Evolutionary conservation across 2,329 filamentous ascomycete species (phyloP).

Genomic region (Trichoderma sp.): DNA sequence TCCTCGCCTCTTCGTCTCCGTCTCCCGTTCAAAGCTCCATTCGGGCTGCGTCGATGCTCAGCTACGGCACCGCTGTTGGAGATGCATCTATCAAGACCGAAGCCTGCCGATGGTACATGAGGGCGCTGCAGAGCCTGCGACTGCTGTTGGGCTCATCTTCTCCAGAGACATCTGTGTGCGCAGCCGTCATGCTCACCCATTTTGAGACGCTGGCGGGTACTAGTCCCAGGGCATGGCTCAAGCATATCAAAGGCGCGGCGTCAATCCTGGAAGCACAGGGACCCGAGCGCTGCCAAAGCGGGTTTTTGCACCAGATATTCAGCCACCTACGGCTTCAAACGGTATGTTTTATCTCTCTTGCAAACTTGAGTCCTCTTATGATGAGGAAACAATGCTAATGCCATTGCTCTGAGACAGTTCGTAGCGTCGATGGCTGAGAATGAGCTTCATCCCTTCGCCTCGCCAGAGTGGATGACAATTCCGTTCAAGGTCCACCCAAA

Average conservation of each 20-base stretch:
- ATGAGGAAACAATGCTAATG: background rate
- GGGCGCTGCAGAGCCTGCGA: constrained; percentile 10
- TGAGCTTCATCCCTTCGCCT: constrained; percentile 37
- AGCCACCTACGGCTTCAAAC: constrained; percentile 23
- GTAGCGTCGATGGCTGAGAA: constrained; percentile 23
- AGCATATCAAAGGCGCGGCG: constrained; percentile 20
- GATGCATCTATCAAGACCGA: constrained; percentile 18
- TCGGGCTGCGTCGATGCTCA: constrained; percentile 22
- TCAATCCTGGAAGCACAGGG: constrained; percentile 20
- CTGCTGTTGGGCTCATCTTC: background rate
- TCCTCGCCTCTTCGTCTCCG: background rate
- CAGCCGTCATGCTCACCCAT: constrained; percentile 25
- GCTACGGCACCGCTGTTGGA: constrained; percentile 7
- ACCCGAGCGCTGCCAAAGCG: constrained; percentile 15
- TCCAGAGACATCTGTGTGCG: constrained; percentile 18
- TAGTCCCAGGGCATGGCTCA: constrained; percentile 17
- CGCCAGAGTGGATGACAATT: constrained; percentile 46
- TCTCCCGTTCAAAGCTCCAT: constrained; percentile 15
- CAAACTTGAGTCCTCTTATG: no score
- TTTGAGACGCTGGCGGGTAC: constrained; percentile 24
- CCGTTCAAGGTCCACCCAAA: constrained; percentile 50
- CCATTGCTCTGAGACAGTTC: background rate
- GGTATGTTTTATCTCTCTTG: background rate
- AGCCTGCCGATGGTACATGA: constrained; percentile 23
- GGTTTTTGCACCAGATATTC: constrained; percentile 24